Percentiles rank a stretch among this genome's conserved stretches.
Evolutionary conservation across 2,329 filamentous ascomycete genomes (phyloP).

Genomic region (Huntiella savannae): DNA sequence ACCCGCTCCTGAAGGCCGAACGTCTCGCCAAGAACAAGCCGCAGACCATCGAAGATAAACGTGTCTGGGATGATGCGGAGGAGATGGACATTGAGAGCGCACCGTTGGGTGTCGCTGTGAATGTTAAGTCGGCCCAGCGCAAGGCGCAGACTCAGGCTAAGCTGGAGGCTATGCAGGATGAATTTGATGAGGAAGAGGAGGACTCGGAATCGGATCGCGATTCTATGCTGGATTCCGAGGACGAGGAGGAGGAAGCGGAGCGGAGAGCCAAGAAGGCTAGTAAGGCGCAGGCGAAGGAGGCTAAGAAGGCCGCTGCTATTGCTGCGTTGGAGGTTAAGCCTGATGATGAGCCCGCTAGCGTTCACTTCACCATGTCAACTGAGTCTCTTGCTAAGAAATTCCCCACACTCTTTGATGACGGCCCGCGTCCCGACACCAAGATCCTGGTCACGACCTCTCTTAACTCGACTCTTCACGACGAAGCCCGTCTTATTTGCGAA

Average conservation of each 20-base stretch:
- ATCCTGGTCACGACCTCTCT: constrained; percentile 82
- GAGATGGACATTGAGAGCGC: constrained; percentile 25
- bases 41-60: constrained; percentile 65
- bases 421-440: constrained; percentile 49
- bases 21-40: constrained; percentile 64
- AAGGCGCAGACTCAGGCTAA: constrained; percentile 35
- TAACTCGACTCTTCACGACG: constrained; percentile 70
- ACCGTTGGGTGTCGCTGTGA: constrained; percentile 34
- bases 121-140: constrained; percentile 37
- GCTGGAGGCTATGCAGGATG: constrained; percentile 27
- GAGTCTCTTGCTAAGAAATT: constrained; percentile 39
- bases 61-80: constrained; percentile 69
- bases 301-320: constrained; percentile 17
- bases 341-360: constrained; percentile 22
- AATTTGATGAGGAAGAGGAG: constrained; percentile 25
- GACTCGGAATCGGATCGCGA: constrained; percentile 41
- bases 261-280: constrained; percentile 26
- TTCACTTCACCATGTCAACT: constrained; percentile 11
- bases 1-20: constrained; percentile 55
- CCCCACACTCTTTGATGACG: constrained; percentile 40
- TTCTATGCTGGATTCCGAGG: constrained; percentile 57
- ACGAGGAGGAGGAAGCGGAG: constrained; percentile 28
- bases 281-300: constrained; percentile 8
- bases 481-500: constrained; percentile 58
- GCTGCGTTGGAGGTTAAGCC: constrained; percentile 42